Percentiles rank a stretch among this genome's conserved stretches.
phyloP scores from a whole-genome alignment of 192 early-diverging fungal genomes.

The Coemansia sp. region DNA sequence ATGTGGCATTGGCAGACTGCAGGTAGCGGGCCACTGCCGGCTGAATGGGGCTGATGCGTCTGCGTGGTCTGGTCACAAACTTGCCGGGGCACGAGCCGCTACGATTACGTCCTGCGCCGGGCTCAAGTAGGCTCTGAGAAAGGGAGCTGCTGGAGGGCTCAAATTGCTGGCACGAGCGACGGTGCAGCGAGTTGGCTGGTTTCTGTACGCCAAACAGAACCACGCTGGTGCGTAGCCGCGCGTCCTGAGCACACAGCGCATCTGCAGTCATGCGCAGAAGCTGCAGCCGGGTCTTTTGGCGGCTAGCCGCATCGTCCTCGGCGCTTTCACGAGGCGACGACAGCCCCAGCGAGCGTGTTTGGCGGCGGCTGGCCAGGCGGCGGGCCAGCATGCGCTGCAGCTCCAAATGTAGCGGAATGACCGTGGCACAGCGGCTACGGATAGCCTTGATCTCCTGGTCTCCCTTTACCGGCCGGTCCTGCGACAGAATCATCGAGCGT shows the following conservation, averaged over 20 bases:
- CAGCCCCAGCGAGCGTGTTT: neutral
- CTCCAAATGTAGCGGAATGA: constrained; percentile 39
- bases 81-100: constrained; percentile 20
- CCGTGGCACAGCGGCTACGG: constrained; percentile 29
- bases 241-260: constrained; percentile 3
- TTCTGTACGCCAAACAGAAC: neutral
- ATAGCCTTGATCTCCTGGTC: neutral
- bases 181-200: neutral
- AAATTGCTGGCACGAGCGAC: constrained; percentile 9
- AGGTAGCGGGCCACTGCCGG: constrained; percentile 27
- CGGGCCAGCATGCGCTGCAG: constrained; percentile 31
- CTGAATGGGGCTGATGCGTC: constrained; percentile 15
- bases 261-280: constrained; percentile 1
- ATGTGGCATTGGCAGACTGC: constrained; percentile 17
- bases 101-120: constrained; percentile 5
- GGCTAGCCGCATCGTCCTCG: neutral
- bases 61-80: constrained; percentile 8
- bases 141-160: neutral
- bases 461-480: neutral
- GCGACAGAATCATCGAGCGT: constrained; percentile 31
- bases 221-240: neutral
- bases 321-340: neutral
- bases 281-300: neutral
- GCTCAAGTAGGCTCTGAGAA: neutral
- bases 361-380: constrained; percentile 5